Base-by-base conservation (phyloP, 2,329 filamentous ascomycete genomes). In the Ceratocystis diversiconidia region DNA sequence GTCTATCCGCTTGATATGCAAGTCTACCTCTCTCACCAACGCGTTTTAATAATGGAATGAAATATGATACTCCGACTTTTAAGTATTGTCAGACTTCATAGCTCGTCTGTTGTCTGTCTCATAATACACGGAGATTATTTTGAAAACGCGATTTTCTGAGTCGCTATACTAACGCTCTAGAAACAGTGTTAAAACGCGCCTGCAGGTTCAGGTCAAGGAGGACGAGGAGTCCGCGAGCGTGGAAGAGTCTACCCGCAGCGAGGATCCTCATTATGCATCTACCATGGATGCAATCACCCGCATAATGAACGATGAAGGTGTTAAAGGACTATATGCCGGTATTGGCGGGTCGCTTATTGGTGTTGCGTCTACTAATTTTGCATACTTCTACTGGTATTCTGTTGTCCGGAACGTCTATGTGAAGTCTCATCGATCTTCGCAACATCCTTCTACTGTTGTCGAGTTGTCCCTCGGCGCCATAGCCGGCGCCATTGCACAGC, bases 371-470 rank as follows among this genome's bases (percentile, higher is more conserved):
- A 97, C 92, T 63, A 99, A 99, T 76, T 99, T 99, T 74, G 94
- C 94, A 72, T 99, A 99, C 78, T 99, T 99, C 75, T 99, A 99
- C 79, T 97, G 92, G 92, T 97, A 97, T 75, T 92, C 90, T 4
- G 78, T 94, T 32, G 90, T 96, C 41, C 85, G 94, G 69, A 85
- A 85, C 17, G 76, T 96, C 22, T 97, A 97, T 74, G 76, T 89
- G 70, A 82, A 82, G 70, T 78, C 83, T 50, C 74, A 80, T 68
- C 82, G 82, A 70, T 73, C 73, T 17, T 70, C 74, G 2, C 72
- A 72, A 2, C 73, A 86, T 30, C 90, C 91, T 1, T 86, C 89
- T 22, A 97, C 92, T 0, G 83, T 88, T 3, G 80, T 87, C 57
- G 94, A 99, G 76, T 80, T 99, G 66, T 82, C 85, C 1, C 80